Evolutionary conservation across 1,284 basidiomycete species (phyloP).

Genomic region (Takashimella koratensis): DNA sequence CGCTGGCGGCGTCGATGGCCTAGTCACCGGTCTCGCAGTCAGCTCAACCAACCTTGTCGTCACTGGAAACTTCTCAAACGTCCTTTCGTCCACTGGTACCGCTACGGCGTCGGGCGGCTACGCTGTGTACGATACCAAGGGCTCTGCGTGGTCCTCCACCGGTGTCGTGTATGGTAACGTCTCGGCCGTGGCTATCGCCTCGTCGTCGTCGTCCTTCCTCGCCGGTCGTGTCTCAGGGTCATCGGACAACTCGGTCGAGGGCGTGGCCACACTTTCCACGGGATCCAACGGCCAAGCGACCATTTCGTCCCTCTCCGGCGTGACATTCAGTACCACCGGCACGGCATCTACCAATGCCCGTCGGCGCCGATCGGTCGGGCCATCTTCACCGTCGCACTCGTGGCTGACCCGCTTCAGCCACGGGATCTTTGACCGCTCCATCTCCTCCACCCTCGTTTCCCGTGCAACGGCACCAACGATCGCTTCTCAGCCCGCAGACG

Average conservation of each 20-base stretch:
- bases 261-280: slow-evolving; percentile 49
- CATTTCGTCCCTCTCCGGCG: slow-evolving; percentile 31
- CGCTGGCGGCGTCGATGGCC: slow-evolving; percentile 71
- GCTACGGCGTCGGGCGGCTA: slow-evolving; percentile 61
- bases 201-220: slow-evolving; percentile 34
- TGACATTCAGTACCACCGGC: slow-evolving; percentile 27
- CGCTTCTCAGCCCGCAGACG: slow-evolving; percentile 55
- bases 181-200: slow-evolving; percentile 61
- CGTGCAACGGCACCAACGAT: slow-evolving; percentile 54
- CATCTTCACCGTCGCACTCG: slow-evolving; percentile 9
- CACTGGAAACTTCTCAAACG: slow-evolving; percentile 69
- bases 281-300: slow-evolving; percentile 30
- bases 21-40: slow-evolving; percentile 57
- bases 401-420: slow-evolving; percentile 35
- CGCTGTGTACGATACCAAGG: slow-evolving; percentile 69
- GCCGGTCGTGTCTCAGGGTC: slow-evolving; percentile 51
- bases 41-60: slow-evolving; percentile 56
- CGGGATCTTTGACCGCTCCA: slow-evolving; percentile 8
- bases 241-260: slow-evolving; percentile 46
- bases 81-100: slow-evolving; percentile 50
- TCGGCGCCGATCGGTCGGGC: neutral
- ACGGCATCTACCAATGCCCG: slow-evolving; percentile 9
- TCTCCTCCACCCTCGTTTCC: slow-evolving; percentile 32
- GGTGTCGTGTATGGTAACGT: slow-evolving; percentile 72
- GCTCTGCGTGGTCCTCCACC: slow-evolving; percentile 60